Percentiles rank a stretch among this genome's conserved stretches.
Conservation (phyloP, 805 yeast species). For the Candida broadrunensis region DNA sequence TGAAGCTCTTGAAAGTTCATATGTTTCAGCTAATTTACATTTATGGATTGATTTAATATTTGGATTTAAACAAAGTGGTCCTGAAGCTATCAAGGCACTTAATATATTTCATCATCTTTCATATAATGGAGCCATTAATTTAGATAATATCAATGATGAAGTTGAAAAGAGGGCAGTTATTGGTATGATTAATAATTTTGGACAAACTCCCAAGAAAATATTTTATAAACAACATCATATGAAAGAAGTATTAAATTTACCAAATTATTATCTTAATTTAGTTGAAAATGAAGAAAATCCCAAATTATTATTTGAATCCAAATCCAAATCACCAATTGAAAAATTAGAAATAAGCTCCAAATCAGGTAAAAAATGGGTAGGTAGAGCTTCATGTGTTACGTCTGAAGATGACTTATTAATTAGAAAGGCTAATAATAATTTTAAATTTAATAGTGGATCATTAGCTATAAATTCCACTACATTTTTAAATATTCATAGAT, state of each 20-base stretch:
- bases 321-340: slow-evolving; percentile 36
- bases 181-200: slow-evolving; percentile 87
- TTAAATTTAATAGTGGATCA: slow-evolving; percentile 23
- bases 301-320: slow-evolving; percentile 41
- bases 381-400: slow-evolving; percentile 40
- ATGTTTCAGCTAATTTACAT: slow-evolving; percentile 72
- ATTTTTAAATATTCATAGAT: slow-evolving; percentile 42
- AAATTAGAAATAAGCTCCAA: slow-evolving; percentile 44
- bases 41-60: slow-evolving; percentile 85
- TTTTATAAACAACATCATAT: slow-evolving; percentile 67
- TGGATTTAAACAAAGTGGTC: slow-evolving; percentile 77
- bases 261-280: slow-evolving; percentile 34
- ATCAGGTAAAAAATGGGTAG: slow-evolving; percentile 47
- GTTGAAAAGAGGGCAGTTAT: slow-evolving; percentile 72
- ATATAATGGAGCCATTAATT: slow-evolving; percentile 77
- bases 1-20: slow-evolving; percentile 79
- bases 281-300: slow-evolving; percentile 32
- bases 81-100: slow-evolving; percentile 58
- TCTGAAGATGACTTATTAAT: slow-evolving; percentile 36
- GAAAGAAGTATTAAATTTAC: slow-evolving; percentile 35
- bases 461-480: slow-evolving; percentile 39
- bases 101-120: slow-evolving; percentile 85
- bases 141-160: slow-evolving; percentile 71
- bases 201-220: slow-evolving; percentile 80
- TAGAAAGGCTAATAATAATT: slow-evolving; percentile 23